These are phyloP conservation scores for Umbellularia californica DNA, from an alignment of 164 flowering plant species.

Conservation along the genomic window DNA sequence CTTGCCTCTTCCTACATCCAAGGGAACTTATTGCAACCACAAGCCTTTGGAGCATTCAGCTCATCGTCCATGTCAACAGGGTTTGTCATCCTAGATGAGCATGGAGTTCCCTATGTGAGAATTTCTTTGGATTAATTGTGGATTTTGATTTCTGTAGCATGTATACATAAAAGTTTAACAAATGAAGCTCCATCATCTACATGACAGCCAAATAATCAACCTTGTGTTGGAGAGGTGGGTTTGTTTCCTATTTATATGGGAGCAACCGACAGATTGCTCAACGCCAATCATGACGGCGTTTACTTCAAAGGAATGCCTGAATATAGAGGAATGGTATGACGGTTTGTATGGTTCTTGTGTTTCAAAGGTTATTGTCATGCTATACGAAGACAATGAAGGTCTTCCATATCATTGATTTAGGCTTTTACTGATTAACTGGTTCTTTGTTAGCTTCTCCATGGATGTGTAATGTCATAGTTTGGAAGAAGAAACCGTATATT, in stretches of 20 bases:
- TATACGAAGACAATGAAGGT: not conserved
- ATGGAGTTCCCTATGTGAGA: conserved; percentile 81
- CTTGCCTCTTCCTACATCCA: conserved; percentile 67
- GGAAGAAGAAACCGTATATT: not conserved
- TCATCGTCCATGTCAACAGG: conserved; percentile 67
- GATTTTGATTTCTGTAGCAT: not conserved
- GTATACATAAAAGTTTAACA: not conserved
- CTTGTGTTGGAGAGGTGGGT: conserved; percentile 87
- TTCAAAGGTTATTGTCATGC: too few species aligned
- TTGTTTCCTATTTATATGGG: conserved; percentile 71
- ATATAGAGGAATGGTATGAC: conserved; percentile 73
- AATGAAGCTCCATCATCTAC: conserved; percentile 6
- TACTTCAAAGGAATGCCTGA: conserved; percentile 94
- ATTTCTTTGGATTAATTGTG: conserved; percentile 3
- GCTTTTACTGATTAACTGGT: not conserved
- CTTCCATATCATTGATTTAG: not conserved
- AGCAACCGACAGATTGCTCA: conserved; percentile 75
- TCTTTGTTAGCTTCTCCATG: not conserved
- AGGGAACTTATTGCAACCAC: conserved; percentile 76
- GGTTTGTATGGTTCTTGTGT: not conserved
- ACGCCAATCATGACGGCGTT: conserved; percentile 85
- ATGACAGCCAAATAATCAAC: conserved; percentile 74
- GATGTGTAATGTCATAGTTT: not conserved
- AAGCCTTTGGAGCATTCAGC: conserved; percentile 92
- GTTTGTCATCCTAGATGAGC: conserved; percentile 75